Base-by-base conservation (phyloP, 192 early-diverging fungal species). In the Lunasporangiospora selenospora region DNA sequence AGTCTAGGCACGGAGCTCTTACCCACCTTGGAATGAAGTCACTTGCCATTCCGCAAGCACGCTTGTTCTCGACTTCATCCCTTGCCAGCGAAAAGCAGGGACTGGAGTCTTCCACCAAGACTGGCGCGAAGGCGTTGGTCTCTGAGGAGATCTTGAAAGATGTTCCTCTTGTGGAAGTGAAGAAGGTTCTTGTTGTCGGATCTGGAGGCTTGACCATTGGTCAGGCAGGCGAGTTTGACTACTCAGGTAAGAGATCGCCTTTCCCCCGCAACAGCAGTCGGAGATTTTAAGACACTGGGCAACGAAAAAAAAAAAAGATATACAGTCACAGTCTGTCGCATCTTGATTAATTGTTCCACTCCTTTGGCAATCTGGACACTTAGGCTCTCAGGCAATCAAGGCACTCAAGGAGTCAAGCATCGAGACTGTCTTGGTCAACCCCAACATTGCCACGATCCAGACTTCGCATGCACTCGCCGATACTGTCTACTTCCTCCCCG, bases 391-490 rank as follows among this genome's bases (percentile, higher is more conserved):
- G 83, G 97, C 97, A 21, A 98, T 98, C 84, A 98, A 98, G 78
- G 97, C 97, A 18, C 80, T 98, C 54, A 87, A 89, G 58, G 95
- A 99, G 75, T 91, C 93, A 31, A 86, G 86, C 19, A 88, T 99
- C 53, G 70, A 97, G 62, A 99, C 97, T 3, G 89, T 99, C 31
- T 81, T 99, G n/a, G 89, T 98, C 58, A 99, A 99, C 79, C 97
- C 97, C 49, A 99, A 99, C 80, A 99, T 99, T 76, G 97, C 97
- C 33, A 99, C 97, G 4, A 93, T 98, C 44, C 97, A 99, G 85
- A 99, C 97, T 31, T 92, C 90, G 27, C 87, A 94, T 65, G 90
- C 88, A 42, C 84, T 99, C 34, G 97, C 97, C 1, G 92, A 97
- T 79, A 83, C 86, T 36, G 95, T 97, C 23, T 99, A 97, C 85